These are phyloP conservation scores for Bipolaris victoriae DNA, from an alignment of 2,329 filamentous ascomycete species.

Conservation along the genomic window DNA sequence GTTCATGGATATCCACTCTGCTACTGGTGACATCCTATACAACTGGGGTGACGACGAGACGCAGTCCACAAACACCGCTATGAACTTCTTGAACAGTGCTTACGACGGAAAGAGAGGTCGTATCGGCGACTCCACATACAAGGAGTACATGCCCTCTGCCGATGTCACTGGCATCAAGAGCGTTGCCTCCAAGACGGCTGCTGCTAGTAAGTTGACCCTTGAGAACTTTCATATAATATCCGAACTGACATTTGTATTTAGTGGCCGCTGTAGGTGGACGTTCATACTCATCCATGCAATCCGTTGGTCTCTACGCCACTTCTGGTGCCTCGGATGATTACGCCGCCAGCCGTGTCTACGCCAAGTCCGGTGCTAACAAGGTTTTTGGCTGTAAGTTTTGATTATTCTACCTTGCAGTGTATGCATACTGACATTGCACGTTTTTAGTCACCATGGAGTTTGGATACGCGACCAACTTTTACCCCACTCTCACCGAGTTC, in stretches of 20 bases:
- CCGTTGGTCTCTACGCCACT: conserved; percentile 49
- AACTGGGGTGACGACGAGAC: conserved; percentile 64
- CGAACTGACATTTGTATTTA: conserved; percentile 8
- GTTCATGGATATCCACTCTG: conserved; percentile 66
- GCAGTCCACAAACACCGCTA: conserved; percentile 54
- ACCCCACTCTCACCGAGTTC: conserved; percentile 50
- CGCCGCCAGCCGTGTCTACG: conserved; percentile 47
- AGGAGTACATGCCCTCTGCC: conserved; percentile 49
- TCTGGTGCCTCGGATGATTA: conserved; percentile 51
- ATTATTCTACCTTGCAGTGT: conserved; percentile 3
- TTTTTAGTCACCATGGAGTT: conserved; percentile 18
- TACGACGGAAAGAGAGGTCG: conserved; percentile 61
- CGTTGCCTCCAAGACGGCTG: conserved; percentile 42
- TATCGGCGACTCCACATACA: conserved; percentile 60
- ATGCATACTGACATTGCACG: background rate
- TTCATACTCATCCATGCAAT: conserved; percentile 40
- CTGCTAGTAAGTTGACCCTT: conserved; percentile 23
- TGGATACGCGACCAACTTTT: conserved; percentile 50
- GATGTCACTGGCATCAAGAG: conserved; percentile 44
- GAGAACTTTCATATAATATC: background rate
- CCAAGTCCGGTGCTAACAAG: conserved; percentile 45
- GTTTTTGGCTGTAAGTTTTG: conserved; percentile 50
- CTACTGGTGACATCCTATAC: conserved; percentile 60
- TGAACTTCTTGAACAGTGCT: conserved; percentile 61
- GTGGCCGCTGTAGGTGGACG: conserved; percentile 49